Base-by-base conservation (phyloP, 1,284 basidiomycete species). In the Malassezia dermatis region DNA sequence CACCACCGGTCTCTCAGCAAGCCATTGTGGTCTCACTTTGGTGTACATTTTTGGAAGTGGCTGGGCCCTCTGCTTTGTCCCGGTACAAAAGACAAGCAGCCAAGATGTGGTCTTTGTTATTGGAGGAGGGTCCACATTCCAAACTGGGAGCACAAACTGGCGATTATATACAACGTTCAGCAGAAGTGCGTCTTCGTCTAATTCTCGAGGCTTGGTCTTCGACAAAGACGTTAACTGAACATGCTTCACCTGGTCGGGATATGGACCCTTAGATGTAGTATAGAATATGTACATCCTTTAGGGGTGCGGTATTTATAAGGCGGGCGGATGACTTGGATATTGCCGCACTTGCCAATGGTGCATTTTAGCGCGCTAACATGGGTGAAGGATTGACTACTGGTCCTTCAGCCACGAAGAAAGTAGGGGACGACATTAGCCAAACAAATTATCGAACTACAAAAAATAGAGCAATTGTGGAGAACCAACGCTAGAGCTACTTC, bases 201-300 rank as follows among this genome's bases (percentile, higher is more conserved):
- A 54, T 75, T 55, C 61, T 77, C 35, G 73, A 73, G 40, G 69
- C 72, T 6, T 76, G 74, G 75, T 56, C 60, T 35, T 60, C 65
- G 55, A 60, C 39, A 28, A 63, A 65, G 12, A 27, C 49, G 4
- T 44, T 57, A 1, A 44, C 15, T 12, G 55, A 48, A 13, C 47
- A 57, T 44, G 50, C 41, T 3, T 45, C 55, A 12, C 37, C n/a
- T 7, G 55, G 55, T 13, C 49, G 44, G 3, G 43, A 52, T 10
- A 52, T 57, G 49, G 55, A 52, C 21, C 27, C 30, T 4, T 56
- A 46, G 27, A 27, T 46, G 44, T 46, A 46, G 4, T 17, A 46
- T 46, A 46, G 23, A 26, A 27, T n/a, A 41, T 51, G 39, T 32
- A 41, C 15, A 34, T 34, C 32, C 13, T 34, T 34, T 3, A 34